Conservation (phyloP, 1,139 yeast species). For the Suhomyces kunorum region DNA sequence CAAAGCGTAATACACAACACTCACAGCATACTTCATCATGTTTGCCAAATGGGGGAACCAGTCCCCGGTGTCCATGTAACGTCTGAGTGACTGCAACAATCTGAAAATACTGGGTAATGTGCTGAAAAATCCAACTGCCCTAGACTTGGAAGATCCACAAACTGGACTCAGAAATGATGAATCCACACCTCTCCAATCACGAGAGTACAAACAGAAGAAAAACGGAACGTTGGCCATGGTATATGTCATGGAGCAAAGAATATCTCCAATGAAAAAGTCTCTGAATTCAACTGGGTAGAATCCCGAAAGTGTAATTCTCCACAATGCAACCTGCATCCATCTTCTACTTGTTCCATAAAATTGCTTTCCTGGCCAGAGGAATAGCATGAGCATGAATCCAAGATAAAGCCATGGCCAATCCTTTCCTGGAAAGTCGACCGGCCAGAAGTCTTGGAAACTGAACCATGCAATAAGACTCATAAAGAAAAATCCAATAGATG, state of each 20-base stretch:
- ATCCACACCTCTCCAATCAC: conserved; percentile 56
- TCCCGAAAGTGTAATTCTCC: conserved; percentile 79
- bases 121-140: conserved; percentile 77
- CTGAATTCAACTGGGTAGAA: conserved; percentile 92
- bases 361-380: conserved; percentile 67
- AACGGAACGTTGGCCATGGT: conserved; percentile 82
- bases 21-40: conserved; percentile 69
- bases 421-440: conserved; percentile 56
- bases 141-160: conserved; percentile 81
- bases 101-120: conserved; percentile 91
- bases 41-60: conserved; percentile 98
- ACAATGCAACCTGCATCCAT: conserved; percentile 73
- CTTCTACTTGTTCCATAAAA: conserved; percentile 57
- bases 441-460: conserved; percentile 73
- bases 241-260: conserved; percentile 83
- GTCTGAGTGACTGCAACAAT: conserved; percentile 83
- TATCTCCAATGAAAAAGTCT: conserved; percentile 91
- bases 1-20: conserved; percentile 69
- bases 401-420: conserved; percentile 83
- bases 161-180: conserved; percentile 24
- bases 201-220: conserved; percentile 79
- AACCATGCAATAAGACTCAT: conserved; percentile 70
- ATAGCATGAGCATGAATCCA: conserved; percentile 49
- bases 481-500: conserved; percentile 58
- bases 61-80: conserved; percentile 90